Base-by-base conservation (phyloP, 768 basidiomycete species). In the Phaffia tasmanica region DNA sequence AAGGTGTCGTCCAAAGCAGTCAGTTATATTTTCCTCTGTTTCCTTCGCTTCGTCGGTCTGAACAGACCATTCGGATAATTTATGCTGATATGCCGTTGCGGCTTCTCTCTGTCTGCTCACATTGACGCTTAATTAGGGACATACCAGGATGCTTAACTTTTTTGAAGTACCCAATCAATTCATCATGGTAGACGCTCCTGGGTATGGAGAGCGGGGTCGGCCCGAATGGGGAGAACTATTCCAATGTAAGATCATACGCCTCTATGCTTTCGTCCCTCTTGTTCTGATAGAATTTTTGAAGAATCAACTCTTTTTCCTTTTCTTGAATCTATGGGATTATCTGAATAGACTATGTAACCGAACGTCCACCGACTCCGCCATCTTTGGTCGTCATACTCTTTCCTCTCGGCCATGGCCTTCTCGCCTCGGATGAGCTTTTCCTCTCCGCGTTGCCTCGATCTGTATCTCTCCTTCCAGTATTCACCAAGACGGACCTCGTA, bases 161-260 rank as follows among this genome's bases (percentile, higher is more conserved):
- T 69, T 69, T 48, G 62, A 64, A 35, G 63, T 69, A 14, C 57
- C 57, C 0, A 35, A 46, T 11, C 62, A 59, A 16, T 35, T 69
- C 32, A 57, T 69, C 1, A 35, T 89, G 3, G 87, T 90, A 14
- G 88, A 90, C 71, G 81, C 87, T 16, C 88, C 88, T 2, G 88
- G 88, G 19, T 90, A 89, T 73, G 88, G 88, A 57, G 76, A 80
- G 11, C 80, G 86, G 63, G 87, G 88, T 16, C 81, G 86, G 53
- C 79, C 80, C 46, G 86, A 87, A 75, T 89, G 87, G 87, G 87
- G 88, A 1, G 73, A 77, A 30, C 70, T 87, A 3, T 88, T 89
- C 73, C 79, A 86, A 14, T 54, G 67, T 69, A 21, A 21, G 62
- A 49, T 1, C 7, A 21, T 14, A 18, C 25, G 11, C 6, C 21